A percentile compares a stretch with the other conserved stretches of the same genome.
These are phyloP conservation scores for Leccinum pseudoinsigne DNA, from an alignment of 1,284 basidiomycete species.

Conservation along the genomic window DNA sequence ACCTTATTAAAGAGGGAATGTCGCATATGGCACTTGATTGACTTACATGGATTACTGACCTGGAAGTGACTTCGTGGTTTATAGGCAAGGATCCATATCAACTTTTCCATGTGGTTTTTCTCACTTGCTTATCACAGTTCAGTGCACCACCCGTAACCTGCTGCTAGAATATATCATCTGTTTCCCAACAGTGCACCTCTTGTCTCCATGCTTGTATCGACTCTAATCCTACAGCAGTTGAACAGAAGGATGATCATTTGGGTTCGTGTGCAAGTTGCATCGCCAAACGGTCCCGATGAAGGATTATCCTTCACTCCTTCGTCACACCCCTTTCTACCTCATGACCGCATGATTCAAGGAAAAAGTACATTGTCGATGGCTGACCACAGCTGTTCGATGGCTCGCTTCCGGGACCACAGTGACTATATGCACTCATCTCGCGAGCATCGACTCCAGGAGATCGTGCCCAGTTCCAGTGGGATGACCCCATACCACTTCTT, in stretches of 20 bases:
- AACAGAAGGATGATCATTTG: constrained; percentile 2
- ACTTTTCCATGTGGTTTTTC: not conserved
- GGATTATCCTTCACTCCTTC: not conserved
- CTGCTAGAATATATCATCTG: not conserved
- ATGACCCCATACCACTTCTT: not conserved
- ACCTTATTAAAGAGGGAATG: not conserved
- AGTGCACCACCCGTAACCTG: constrained; percentile 3
- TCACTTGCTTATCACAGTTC: constrained; percentile 6
- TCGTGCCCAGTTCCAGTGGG: constrained; percentile 7
- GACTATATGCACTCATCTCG: constrained; percentile 8
- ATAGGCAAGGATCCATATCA: constrained; percentile 4
- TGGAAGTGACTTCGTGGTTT: constrained; percentile 7
- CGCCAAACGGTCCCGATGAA: constrained; percentile 1
- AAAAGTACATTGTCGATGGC: not conserved
- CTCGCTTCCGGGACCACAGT: constrained; percentile 9
- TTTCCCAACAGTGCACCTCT: not conserved
- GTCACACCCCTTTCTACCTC: not conserved
- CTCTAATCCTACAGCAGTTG: not conserved
- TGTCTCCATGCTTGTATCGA: not conserved
- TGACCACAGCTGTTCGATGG: not conserved
- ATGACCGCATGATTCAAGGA: not conserved
- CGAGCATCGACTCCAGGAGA: constrained; percentile 1
- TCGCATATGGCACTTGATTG: constrained; percentile 1
- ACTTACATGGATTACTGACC: not conserved
- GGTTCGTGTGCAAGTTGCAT: not conserved